Evolutionary conservation across 1,284 basidiomycete genomes (phyloP).

Genomic region (Lignosus rhinocerotis): DNA sequence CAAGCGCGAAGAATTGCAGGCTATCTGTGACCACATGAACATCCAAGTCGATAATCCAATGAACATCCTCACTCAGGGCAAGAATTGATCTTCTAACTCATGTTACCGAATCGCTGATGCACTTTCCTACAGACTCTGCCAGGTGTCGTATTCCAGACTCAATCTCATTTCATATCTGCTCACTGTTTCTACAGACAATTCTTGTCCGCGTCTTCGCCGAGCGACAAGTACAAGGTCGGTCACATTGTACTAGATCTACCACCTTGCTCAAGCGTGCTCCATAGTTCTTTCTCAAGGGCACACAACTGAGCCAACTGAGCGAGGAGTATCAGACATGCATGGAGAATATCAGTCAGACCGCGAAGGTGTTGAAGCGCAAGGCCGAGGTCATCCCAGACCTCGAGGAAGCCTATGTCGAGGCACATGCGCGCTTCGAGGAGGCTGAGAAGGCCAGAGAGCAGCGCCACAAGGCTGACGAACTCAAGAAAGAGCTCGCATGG

Average conservation of each 20-base stretch:
- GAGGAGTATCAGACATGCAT: constrained; percentile 84
- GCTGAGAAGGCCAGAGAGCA: constrained; percentile 75
- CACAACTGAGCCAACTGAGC: constrained; percentile 85
- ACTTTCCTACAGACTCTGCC: constrained; percentile 39
- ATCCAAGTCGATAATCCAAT: constrained; percentile 98
- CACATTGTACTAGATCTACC: neutral
- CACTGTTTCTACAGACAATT: constrained; percentile 73
- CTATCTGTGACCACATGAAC: constrained; percentile 92
- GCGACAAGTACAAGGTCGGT: constrained; percentile 88
- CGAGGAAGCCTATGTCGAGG: constrained; percentile 58
- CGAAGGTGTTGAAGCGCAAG: constrained; percentile 65
- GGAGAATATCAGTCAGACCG: constrained; percentile 69
- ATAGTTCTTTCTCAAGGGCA: constrained; percentile 94
- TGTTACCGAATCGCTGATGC: neutral
- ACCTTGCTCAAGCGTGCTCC: neutral
- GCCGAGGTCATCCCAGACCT: constrained; percentile 77
- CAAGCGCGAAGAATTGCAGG: constrained; percentile 85
- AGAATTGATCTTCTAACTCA: neutral
- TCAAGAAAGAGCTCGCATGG: constrained; percentile 89
- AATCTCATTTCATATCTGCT: neutral
- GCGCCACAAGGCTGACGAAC: constrained; percentile 62
- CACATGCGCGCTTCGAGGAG: constrained; percentile 64
- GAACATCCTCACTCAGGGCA: constrained; percentile 91
- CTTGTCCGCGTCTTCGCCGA: constrained; percentile 78
- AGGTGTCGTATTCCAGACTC: constrained; percentile 19